A percentile compares a stretch with the other conserved stretches of the same genome.
phyloP scores from a whole-genome alignment of 768 basidiomycete genomes.

The Hydnomerulius pinastri region DNA sequence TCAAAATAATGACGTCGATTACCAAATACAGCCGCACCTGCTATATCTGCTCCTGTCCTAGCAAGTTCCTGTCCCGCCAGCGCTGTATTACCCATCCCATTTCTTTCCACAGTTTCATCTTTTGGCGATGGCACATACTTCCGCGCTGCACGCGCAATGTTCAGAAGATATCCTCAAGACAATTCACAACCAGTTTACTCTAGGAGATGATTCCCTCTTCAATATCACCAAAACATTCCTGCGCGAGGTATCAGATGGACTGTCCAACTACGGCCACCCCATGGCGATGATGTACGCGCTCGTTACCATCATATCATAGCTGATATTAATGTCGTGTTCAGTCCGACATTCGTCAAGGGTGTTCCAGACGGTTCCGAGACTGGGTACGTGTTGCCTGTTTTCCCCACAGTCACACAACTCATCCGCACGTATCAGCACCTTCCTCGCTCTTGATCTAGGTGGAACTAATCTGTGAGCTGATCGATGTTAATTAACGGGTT shows the following conservation, averaged over 20 bases:
- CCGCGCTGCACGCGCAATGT: slow-evolving; percentile 43
- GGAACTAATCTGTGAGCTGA: slow-evolving; percentile 90
- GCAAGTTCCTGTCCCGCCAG: neutral
- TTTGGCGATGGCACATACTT: slow-evolving; percentile 37
- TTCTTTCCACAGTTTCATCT: neutral
- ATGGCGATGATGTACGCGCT: slow-evolving; percentile 88
- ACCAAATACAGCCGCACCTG: neutral
- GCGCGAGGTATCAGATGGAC: slow-evolving; percentile 73
- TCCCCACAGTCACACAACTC: slow-evolving; percentile 3
- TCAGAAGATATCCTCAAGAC: slow-evolving; percentile 56
- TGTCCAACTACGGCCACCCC: slow-evolving; percentile 69
- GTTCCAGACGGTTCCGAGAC: slow-evolving; percentile 93
- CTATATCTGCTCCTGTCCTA: slow-evolving; percentile 3
- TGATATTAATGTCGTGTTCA: slow-evolving; percentile 27
- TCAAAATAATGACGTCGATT: slow-evolving; percentile 1
- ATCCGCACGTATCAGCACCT: slow-evolving; percentile 59
- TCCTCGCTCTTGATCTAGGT: slow-evolving; percentile 94
- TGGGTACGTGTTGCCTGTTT: slow-evolving; percentile 56
- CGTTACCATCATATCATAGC: neutral
- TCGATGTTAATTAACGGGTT: neutral
- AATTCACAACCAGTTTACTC: slow-evolving; percentile 73
- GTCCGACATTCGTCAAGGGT: slow-evolving; percentile 93
- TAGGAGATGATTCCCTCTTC: slow-evolving; percentile 60
- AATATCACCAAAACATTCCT: slow-evolving; percentile 80
- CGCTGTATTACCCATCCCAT: neutral